Evolutionary conservation across 2,329 filamentous ascomycete genomes (phyloP).

Genomic region (Trematosphaeria pertusa): DNA sequence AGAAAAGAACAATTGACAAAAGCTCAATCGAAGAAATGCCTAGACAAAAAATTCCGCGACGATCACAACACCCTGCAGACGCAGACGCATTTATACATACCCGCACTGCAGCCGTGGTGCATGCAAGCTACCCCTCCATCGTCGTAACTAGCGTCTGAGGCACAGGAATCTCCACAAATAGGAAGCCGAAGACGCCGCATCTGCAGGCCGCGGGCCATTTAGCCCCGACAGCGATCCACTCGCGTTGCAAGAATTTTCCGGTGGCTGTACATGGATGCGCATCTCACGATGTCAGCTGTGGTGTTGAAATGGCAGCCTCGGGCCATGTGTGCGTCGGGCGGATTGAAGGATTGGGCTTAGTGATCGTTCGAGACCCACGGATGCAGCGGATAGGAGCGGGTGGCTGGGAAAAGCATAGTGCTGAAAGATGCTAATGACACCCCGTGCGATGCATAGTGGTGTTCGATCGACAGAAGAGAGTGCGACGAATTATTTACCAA

Average conservation of each 20-base stretch:
- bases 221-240: background rate
- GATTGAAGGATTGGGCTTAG: too few relatives aligned
- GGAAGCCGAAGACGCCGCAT: conserved; percentile 17
- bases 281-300: conserved; percentile 27
- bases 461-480: too few relatives aligned
- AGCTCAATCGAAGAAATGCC: background rate
- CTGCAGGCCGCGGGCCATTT: conserved; percentile 7
- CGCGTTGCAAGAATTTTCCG: conserved; percentile 11
- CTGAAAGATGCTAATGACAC: too few relatives aligned
- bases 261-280: too few relatives aligned
- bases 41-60: background rate
- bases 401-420: too few relatives aligned
- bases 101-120: background rate
- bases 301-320: conserved; percentile 19
- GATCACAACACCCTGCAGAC: background rate
- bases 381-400: too few relatives aligned
- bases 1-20: background rate
- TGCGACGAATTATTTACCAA: too few relatives aligned
- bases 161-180: conserved; percentile 31
- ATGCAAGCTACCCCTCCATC: conserved; percentile 10
- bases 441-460: too few relatives aligned
- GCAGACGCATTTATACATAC: conserved; percentile 4
- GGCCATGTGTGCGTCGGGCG: background rate
- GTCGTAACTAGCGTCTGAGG: conserved; percentile 5
- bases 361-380: too few relatives aligned